Evolutionary conservation across 2,329 filamentous ascomycete genomes (phyloP).

Genomic region (Neopestalotiopsis sp.): DNA sequence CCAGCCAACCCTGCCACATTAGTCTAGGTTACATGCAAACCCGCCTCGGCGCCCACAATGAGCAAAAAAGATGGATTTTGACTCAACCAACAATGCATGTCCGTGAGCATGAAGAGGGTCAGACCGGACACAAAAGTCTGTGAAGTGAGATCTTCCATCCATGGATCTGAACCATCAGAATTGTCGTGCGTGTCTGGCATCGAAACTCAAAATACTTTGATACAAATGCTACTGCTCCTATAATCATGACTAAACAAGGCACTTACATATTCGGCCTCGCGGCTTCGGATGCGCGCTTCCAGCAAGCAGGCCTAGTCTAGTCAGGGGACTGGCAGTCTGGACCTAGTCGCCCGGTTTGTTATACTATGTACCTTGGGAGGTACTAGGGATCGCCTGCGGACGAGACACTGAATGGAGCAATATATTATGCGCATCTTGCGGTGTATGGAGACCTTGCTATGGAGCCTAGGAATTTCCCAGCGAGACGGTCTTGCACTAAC

Average conservation of each 20-base stretch:
- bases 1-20: not conserved
- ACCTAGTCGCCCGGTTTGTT: not conserved
- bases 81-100: not conserved
- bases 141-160: too few species aligned
- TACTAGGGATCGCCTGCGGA: not conserved
- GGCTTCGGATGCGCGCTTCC: slow-evolving; percentile 1
- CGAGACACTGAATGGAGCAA: slow-evolving; percentile 2
- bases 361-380: not conserved
- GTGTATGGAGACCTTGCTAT: not conserved
- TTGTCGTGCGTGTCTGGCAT: too few species aligned
- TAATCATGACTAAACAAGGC: not conserved
- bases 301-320: not conserved
- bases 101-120: too few species aligned
- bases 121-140: too few species aligned
- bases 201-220: too few species aligned
- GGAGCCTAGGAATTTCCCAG: not conserved
- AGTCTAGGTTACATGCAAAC: not conserved
- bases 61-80: not conserved
- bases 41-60: not conserved
- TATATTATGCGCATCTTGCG: slow-evolving; percentile 1
- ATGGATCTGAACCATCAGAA: too few species aligned
- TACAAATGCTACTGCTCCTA: not conserved
- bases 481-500: not conserved
- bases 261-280: not conserved
- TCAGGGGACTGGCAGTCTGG: not conserved